Conservation (phyloP, 148 eudicot species). For the Heliosperma pusillum region DNA sequence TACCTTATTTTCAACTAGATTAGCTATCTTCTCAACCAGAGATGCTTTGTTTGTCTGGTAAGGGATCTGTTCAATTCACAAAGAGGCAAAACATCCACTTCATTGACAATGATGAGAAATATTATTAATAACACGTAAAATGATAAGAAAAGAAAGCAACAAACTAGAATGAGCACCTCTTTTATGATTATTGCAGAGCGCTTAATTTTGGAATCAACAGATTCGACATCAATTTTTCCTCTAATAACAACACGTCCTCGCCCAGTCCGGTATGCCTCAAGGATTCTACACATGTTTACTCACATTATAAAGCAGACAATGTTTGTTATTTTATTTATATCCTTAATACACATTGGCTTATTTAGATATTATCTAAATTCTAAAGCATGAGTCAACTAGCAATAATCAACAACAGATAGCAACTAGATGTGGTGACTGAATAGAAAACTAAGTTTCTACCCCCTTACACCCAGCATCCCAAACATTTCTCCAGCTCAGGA, state of each 20-base stretch:
- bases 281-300: slow-evolving; percentile 47
- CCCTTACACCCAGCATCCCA: background rate
- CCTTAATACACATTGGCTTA: slow-evolving; percentile 7
- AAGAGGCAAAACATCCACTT: slow-evolving; percentile 10
- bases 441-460: background rate
- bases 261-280: slow-evolving; percentile 91
- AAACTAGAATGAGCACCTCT: slow-evolving; percentile 51
- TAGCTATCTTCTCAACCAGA: slow-evolving; percentile 88
- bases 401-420: background rate
- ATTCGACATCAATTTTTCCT: slow-evolving; percentile 88
- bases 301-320: slow-evolving; percentile 16
- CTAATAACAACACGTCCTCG: slow-evolving; percentile 83
- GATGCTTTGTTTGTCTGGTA: slow-evolving; percentile 97
- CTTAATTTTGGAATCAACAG: slow-evolving; percentile 69
- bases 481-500: background rate
- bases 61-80: slow-evolving; percentile 66
- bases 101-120: background rate
- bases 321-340: background rate
- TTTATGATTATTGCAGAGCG: slow-evolving; percentile 77
- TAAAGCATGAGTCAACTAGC: background rate
- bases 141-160: background rate
- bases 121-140: background rate
- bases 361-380: background rate
- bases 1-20: slow-evolving; percentile 92
- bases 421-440: background rate